A percentile compares a stretch with the other conserved stretches of the same genome.
phyloP scores from a whole-genome alignment of 441 rosid species.

The Gossypium lobatum region DNA sequence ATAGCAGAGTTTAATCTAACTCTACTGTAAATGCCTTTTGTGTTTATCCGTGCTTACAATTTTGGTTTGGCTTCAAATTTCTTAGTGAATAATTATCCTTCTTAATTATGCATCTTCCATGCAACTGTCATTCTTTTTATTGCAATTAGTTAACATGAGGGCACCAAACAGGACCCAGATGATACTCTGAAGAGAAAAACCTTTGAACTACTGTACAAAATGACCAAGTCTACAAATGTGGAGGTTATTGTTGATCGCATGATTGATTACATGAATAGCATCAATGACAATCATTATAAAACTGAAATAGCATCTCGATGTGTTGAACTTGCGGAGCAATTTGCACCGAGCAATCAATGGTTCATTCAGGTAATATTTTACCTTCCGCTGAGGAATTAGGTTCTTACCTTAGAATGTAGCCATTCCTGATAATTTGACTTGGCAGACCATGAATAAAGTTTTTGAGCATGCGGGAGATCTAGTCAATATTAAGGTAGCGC shows the following conservation, averaged over 20 bases:
- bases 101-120: not conserved
- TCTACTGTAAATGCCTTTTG: not conserved
- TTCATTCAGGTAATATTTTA: conserved; percentile 70
- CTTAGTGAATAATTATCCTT: not conserved
- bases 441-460: conserved; percentile 91
- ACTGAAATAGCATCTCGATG: conserved; percentile 94
- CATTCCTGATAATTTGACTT: conserved; percentile 17
- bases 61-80: conserved; percentile 3
- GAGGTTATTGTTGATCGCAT: conserved; percentile 96
- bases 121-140: not conserved
- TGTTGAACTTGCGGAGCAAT: conserved; percentile 94
- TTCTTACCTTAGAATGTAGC: conserved; percentile 6
- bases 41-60: not conserved
- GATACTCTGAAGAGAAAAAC: conserved; percentile 95
- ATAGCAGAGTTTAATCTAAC: not conserved
- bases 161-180: conserved; percentile 78
- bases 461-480: conserved; percentile 97
- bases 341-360: conserved; percentile 96
- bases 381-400: conserved; percentile 14
- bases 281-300: conserved; percentile 89
- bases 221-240: conserved; percentile 96
- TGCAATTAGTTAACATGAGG: conserved; percentile 7
- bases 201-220: conserved; percentile 83
- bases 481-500: conserved; percentile 87
- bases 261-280: conserved; percentile 95